Evolutionary conservation across 2,329 filamentous ascomycete species (phyloP).

Genomic region (Zopfia rhizophila): DNA sequence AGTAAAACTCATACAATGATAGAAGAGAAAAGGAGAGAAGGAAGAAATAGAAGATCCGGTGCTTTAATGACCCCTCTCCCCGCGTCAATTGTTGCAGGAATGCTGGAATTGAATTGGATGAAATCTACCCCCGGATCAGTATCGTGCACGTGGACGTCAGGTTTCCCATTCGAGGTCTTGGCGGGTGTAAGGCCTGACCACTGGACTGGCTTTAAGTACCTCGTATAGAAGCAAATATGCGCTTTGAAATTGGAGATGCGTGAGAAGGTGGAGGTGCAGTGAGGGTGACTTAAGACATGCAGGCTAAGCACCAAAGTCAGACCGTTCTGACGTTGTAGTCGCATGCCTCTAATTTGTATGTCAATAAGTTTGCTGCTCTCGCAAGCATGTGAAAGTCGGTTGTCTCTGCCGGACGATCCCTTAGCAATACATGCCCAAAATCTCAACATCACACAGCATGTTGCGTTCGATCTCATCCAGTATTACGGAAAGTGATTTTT

Average conservation of each 20-base stretch:
- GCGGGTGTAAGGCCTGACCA: conserved; percentile 5
- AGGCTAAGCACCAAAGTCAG: conserved; percentile 6
- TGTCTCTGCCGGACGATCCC: conserved; percentile 17
- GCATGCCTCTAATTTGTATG: conserved; percentile 16
- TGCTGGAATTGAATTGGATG: conserved; percentile 33
- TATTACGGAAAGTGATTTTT: conserved; percentile 33
- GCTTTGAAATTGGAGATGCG: conserved; percentile 12
- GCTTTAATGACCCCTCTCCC: conserved; percentile 15
- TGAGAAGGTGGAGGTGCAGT: conserved; percentile 13
- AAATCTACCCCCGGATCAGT: conserved; percentile 25
- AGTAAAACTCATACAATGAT: conserved; percentile 2
- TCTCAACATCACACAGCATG: conserved; percentile 15
- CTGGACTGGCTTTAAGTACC: conserved; percentile 31
- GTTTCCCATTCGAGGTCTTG: conserved; percentile 21
- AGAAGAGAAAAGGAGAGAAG: conserved; percentile 18
- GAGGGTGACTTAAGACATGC: conserved; percentile 15
- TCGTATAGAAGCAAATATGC: conserved; percentile 31
- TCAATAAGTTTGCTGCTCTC: conserved; percentile 12
- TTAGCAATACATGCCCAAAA: conserved; percentile 25
- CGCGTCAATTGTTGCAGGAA: conserved; percentile 31
- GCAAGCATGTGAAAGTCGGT: conserved; percentile 40
- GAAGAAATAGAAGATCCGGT: conserved; percentile 13
- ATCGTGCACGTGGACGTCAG: conserved; percentile 36
- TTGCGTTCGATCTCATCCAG: conserved; percentile 24
- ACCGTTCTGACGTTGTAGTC: conserved; percentile 20